Evolutionary conservation across 2,329 filamentous ascomycete genomes (phyloP), one percentile per base, ranked within the genome.

Genomic region (Diaporthe citri): DNA sequence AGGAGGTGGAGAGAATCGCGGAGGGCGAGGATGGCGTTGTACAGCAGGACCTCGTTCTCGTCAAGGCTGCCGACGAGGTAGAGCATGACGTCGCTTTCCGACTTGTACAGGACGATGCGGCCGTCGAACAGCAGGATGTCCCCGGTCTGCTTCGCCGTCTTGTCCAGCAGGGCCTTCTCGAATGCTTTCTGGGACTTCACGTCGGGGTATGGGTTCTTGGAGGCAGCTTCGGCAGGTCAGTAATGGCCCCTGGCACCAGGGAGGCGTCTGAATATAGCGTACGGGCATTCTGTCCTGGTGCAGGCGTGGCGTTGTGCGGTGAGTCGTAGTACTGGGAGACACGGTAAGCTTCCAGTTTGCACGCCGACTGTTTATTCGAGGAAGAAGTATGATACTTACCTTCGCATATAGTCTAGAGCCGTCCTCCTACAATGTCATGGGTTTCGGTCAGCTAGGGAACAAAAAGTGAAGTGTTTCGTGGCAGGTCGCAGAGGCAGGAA

Each of bases 81-180:
- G 82, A 92, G 91, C 93, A 98, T 98, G 74, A 98, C 94, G 84
- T 99, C 97, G 80, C 94, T 95, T 88, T 99, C 97, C 87, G 94
- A 94, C 91, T 99, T 99, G 89, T 98, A 99, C 71, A 98, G 93
- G 73, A 98, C 95, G 76, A 99, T 93, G 81, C 95, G 92, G 87
- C 97, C 97, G 86, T 99, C 97, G 86, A 98, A 98, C 73, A 99
- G 91, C 80, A 99, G 97, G 80, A 99, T 97, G 86, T 98, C 97
- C 80, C 94, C 95, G 20, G 92, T 96, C 87, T 97, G 95, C 89
- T 98, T 99, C 79, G 94, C 93, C 22, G 97, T 98, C 90, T 99
- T 98, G 81, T 98, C 93, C 76, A 98, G 87, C 52, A 99, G 90
- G 8, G 96, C 97, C 87, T 98, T 98, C 86, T 99, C 97, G 82